Conservation (phyloP, 1,284 basidiomycete species). For the Grifola frondosa region DNA sequence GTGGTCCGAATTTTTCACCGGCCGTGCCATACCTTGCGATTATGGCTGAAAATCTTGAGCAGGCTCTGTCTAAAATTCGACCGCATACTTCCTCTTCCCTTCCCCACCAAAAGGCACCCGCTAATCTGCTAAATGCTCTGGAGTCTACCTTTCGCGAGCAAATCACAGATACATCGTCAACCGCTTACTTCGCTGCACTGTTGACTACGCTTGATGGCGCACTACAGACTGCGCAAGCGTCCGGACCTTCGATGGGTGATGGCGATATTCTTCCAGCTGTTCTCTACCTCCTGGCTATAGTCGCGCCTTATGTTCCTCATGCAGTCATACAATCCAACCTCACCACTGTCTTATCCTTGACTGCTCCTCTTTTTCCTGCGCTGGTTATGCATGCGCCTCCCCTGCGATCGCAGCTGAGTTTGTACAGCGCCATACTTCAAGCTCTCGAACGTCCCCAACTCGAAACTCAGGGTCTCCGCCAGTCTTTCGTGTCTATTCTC, state of each 20-base stretch:
- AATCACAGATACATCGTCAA: slow-evolving; percentile 65
- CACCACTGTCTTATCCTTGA: slow-evolving; percentile 62
- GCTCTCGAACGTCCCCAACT: slow-evolving; percentile 73
- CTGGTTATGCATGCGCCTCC: slow-evolving; percentile 66
- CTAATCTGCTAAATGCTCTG: slow-evolving; percentile 84
- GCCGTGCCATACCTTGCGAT: background rate
- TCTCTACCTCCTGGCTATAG: slow-evolving; percentile 86
- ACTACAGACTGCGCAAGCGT: slow-evolving; percentile 53
- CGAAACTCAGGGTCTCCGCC: slow-evolving; percentile 66
- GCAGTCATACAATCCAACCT: slow-evolving; percentile 72
- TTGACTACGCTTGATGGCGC: slow-evolving; percentile 78
- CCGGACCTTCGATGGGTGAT: slow-evolving; percentile 60
- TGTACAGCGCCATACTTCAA: slow-evolving; percentile 68
- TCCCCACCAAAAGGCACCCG: slow-evolving; percentile 88
- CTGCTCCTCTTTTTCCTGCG: slow-evolving; percentile 75
- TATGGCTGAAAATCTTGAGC: slow-evolving; percentile 42
- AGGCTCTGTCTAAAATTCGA: slow-evolving; percentile 82
- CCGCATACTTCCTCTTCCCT: slow-evolving; percentile 83
- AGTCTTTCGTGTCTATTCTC: slow-evolving; percentile 77
- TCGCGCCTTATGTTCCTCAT: slow-evolving; percentile 73
- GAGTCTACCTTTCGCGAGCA: slow-evolving; percentile 88
- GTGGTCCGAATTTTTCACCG: too few species aligned
- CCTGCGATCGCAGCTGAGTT: slow-evolving; percentile 71
- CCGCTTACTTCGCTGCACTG: slow-evolving; percentile 88
- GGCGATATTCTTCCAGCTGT: slow-evolving; percentile 85